phyloP scores from a whole-genome alignment of 768 basidiomycete species.

The Podaxis sp. region DNA sequence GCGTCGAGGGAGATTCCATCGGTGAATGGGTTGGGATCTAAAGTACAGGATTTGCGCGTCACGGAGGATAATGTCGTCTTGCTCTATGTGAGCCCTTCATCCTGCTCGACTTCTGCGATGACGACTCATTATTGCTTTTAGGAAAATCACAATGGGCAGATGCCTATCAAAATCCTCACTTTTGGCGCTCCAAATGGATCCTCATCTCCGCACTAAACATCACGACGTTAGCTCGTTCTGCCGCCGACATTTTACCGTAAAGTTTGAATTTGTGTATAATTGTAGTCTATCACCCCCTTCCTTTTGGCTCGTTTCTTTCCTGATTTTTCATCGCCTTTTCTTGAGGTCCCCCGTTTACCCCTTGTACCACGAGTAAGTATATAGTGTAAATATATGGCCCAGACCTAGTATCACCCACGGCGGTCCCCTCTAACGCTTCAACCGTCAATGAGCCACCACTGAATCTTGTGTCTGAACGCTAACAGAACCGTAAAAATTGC shows the following conservation, averaged over 20 bases:
- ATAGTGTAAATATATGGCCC: background rate
- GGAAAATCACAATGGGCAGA: conserved; percentile 36
- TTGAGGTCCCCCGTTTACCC: background rate
- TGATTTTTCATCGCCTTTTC: background rate
- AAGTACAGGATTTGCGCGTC: conserved; percentile 49
- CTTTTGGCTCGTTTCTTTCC: background rate
- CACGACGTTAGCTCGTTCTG: background rate
- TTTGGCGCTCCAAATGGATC: conserved; percentile 33
- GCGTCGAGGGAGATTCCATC: conserved; percentile 41
- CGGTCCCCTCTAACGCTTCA: background rate
- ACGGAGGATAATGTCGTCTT: conserved; percentile 65
- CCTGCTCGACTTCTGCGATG: background rate
- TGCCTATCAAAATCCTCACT: conserved; percentile 45
- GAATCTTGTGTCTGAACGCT: too few species aligned
- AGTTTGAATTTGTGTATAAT: background rate
- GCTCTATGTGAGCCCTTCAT: conserved; percentile 43
- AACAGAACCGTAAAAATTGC: background rate
- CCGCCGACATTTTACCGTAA: background rate
- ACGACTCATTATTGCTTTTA: conserved; percentile 7
- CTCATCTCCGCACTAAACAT: conserved; percentile 4
- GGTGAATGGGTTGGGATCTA: conserved; percentile 42
- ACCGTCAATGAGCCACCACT: background rate
- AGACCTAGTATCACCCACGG: background rate
- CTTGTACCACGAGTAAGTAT: background rate
- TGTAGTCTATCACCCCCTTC: background rate